Evolutionary conservation across 1,284 basidiomycete genomes (phyloP).

Genomic region (Ustilago shanxiensis): DNA sequence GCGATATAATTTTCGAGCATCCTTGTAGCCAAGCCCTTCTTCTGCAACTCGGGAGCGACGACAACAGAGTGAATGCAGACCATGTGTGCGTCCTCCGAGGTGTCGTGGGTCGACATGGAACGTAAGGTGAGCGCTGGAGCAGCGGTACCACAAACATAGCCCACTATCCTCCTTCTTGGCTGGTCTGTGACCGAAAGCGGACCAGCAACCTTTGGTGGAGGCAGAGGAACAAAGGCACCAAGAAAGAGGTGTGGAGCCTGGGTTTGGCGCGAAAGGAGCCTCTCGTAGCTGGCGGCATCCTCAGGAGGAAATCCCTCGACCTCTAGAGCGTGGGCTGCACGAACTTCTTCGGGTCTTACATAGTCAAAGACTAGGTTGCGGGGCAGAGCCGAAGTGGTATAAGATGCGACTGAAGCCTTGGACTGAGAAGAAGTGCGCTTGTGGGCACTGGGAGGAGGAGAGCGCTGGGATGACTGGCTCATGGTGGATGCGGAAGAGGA

Average conservation of each 20-base stretch:
- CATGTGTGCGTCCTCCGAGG: constrained; percentile 57
- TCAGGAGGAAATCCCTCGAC: constrained; percentile 53
- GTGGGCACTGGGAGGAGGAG: constrained; percentile 32
- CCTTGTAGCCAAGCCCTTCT: constrained; percentile 55
- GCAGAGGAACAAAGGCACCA: constrained; percentile 60
- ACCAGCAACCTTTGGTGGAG: constrained; percentile 63
- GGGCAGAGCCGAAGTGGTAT: constrained; percentile 38
- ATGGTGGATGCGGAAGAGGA: constrained; percentile 45
- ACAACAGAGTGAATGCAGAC: constrained; percentile 67
- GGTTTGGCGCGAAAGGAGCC: constrained; percentile 55
- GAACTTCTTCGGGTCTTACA: constrained; percentile 59
- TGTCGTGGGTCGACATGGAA: constrained; percentile 60
- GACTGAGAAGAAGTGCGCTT: constrained; percentile 36
- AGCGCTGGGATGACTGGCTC: constrained; percentile 42
- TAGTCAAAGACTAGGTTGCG: constrained; percentile 57
- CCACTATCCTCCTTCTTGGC: constrained; percentile 58
- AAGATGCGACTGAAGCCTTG: constrained; percentile 6
- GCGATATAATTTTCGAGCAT: constrained; percentile 60
- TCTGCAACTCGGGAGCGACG: constrained; percentile 55
- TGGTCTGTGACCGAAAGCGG: constrained; percentile 52
- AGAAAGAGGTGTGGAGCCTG: constrained; percentile 65
- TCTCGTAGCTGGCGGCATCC: constrained; percentile 59
- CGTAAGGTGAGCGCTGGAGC: constrained; percentile 60
- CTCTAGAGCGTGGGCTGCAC: constrained; percentile 56
- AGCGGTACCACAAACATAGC: constrained; percentile 61